phyloP scores from a whole-genome alignment of 108 stramenopile genomes.

The Cyclostephanos invisitatus region DNA sequence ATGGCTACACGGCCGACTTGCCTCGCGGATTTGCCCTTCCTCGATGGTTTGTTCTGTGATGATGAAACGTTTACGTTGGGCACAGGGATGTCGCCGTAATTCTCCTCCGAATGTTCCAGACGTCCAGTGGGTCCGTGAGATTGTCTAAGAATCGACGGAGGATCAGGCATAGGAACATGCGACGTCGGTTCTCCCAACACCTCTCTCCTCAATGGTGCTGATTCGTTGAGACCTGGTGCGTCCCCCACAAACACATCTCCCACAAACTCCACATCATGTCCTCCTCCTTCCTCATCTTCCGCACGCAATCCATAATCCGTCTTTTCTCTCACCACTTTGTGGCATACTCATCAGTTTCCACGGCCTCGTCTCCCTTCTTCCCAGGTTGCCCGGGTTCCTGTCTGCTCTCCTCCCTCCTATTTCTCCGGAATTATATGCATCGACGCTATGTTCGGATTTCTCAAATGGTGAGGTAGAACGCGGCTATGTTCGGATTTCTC shows the following conservation, averaged over 20 bases:
- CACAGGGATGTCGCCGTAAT: not conserved
- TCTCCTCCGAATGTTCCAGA: not conserved
- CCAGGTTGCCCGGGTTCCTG: not conserved
- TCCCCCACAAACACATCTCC: not conserved
- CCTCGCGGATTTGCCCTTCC: not conserved
- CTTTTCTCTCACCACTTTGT: no score
- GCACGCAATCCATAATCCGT: no score
- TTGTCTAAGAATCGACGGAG: not conserved
- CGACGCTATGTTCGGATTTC: not conserved
- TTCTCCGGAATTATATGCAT: not conserved
- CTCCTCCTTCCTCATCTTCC: not conserved
- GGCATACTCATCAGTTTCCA: no score
- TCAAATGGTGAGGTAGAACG: no score
- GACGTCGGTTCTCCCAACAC: not conserved
- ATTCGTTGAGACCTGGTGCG: not conserved
- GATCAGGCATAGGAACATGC: not conserved
- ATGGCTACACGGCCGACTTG: constrained; percentile 47
- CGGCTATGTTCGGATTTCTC: not conserved
- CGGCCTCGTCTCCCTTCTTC: constrained; percentile 18
- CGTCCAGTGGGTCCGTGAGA: not conserved
- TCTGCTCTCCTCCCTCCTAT: not conserved
- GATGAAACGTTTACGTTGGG: not conserved
- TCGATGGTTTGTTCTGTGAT: not conserved
- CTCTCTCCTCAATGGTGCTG: not conserved
- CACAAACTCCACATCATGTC: not conserved